Evolutionary conservation across 2,329 filamentous ascomycete species (phyloP), one percentile per base, ranked within the genome.

Genomic region (Colletotrichum melonis): DNA sequence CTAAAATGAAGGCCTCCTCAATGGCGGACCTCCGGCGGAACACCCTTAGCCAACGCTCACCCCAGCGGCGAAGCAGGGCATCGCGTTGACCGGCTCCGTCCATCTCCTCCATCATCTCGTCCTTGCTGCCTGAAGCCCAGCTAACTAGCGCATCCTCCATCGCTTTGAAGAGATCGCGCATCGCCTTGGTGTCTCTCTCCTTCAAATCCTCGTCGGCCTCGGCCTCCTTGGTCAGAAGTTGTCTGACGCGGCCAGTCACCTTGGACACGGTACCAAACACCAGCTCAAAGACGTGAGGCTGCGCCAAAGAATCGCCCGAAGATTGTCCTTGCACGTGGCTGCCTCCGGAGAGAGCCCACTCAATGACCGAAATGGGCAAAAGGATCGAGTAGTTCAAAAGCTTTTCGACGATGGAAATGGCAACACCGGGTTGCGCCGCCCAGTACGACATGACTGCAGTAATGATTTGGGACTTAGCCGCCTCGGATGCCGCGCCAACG

Each of bases 381-480:
- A 99, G 88, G 78, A 99, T 98, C 16, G 94, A 95, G 85, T 98
- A 99, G 85, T 98, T 99, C 77, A 99, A 92, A 5, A 99, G 89
- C 84, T 98, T 98, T 86, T 98, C 96, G 72, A 98, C 90, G 78
- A 99, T 97, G 77, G 94, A 94, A 77, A 98, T 91, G 3, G 95
- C 97, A 56, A 97, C 92, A 73, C 97, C 97, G 0, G 96, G 95
- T 78, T 99, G 96, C 38, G 96, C 92, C 59, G 90, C 90, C 97
- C 97, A 99, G 86, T 98, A 99, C 54, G 92, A 88, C 86, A 98
- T 94, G 52, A 98, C 95, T 5, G 94, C 94, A 5, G 92, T 91
- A 77, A 98, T 94, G 79, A 99, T 97, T 83, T 99, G 97, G 55
- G 92, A 90, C 54, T 95, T 91, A 1, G 95, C 95, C 2, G 89